These are phyloP conservation scores for Lepidium campestre DNA, from an alignment of 441 rosid genomes.

Conservation along the genomic window DNA sequence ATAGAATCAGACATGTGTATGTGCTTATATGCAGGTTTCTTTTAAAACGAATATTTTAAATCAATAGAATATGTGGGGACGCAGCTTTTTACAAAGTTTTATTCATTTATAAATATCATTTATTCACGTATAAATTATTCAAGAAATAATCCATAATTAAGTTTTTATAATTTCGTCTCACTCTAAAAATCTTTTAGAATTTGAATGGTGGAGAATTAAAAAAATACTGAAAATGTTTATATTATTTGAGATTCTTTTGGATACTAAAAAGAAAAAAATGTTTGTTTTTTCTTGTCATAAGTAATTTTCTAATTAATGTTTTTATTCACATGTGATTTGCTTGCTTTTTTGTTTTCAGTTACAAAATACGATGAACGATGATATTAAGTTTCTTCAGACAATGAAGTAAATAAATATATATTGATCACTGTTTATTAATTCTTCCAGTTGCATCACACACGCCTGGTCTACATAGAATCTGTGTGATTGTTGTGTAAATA, in stretches of 20 bases:
- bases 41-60: constrained; percentile 34
- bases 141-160: too few species aligned
- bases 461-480: not conserved
- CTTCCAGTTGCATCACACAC: not conserved
- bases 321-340: not conserved
- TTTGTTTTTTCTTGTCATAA: too few species aligned
- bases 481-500: constrained; percentile 2
- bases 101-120: not conserved
- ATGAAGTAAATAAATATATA: not conserved
- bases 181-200: too few species aligned
- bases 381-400: not conserved
- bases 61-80: constrained; percentile 41
- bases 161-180: too few species aligned
- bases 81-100: constrained; percentile 32
- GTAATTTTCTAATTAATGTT: too few species aligned
- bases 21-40: constrained; percentile 25
- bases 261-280: too few species aligned
- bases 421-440: not conserved
- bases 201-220: too few species aligned
- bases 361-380: not conserved
- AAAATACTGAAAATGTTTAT: too few species aligned
- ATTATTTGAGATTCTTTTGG: too few species aligned
- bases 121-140: not conserved
- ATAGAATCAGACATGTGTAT: constrained; percentile 21
- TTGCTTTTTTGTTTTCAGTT: not conserved